Conservation (phyloP, 352 stramenopile species). For the Pythium utonaiense region DNA sequence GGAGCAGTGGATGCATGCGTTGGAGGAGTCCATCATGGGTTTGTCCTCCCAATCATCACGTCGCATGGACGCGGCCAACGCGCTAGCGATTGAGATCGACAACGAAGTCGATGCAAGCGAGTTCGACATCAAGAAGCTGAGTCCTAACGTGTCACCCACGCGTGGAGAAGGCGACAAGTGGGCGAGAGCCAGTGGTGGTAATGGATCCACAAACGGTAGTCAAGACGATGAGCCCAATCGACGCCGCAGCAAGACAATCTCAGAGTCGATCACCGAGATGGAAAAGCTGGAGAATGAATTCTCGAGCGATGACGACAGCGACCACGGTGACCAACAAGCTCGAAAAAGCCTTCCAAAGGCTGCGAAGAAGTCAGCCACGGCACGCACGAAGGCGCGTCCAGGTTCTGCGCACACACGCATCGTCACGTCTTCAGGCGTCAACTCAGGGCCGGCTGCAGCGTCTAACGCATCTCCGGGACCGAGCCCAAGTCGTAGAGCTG, state of each 20-base stretch:
- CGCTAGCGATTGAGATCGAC: conserved; percentile 85
- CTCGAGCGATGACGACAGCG: conserved; percentile 23
- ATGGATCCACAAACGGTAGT: background rate
- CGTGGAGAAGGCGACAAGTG: conserved; percentile 10
- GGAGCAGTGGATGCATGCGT: conserved; percentile 85
- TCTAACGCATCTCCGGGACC: conserved; percentile 11
- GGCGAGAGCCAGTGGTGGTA: background rate
- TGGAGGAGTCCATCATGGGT: conserved; percentile 74
- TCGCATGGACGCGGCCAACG: conserved; percentile 64
- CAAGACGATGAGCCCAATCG: conserved; percentile 14
- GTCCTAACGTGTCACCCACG: conserved; percentile 9
- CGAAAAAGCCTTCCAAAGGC: background rate
- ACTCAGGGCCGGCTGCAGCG: background rate
- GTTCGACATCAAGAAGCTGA: conserved; percentile 50
- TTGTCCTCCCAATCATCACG: conserved; percentile 52
- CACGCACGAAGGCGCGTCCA: conserved; percentile 19
- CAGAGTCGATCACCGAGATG: conserved; percentile 30
- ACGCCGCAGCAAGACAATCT: conserved; percentile 36
- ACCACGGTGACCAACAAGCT: background rate
- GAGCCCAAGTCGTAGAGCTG: conserved; percentile 7
- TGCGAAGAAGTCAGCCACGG: conserved; percentile 4
- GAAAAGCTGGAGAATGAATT: conserved; percentile 34
- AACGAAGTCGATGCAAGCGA: conserved; percentile 83
- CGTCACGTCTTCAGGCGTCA: background rate
- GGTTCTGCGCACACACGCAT: conserved; percentile 12